These are phyloP conservation scores for Xerocomellus chrysenteron DNA, from an alignment of 768 basidiomycete genomes.

Conservation along the genomic window DNA sequence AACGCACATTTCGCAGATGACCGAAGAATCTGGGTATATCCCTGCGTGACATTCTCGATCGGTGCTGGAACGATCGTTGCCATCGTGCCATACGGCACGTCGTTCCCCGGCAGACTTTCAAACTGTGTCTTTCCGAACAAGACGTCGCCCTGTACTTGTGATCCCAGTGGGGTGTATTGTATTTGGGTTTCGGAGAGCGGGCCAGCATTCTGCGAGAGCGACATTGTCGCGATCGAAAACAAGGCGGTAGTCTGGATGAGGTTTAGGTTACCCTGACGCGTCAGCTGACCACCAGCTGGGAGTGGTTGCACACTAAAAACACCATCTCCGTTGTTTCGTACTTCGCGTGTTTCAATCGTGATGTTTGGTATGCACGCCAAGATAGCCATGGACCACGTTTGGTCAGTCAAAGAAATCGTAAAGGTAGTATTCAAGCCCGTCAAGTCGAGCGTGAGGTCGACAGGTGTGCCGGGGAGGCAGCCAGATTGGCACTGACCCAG, in stretches of 20 bases:
- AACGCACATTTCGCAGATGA: conserved; percentile 21
- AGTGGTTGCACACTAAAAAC: conserved; percentile 19
- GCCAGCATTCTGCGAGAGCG: conserved; percentile 5
- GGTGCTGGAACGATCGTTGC: conserved; percentile 7
- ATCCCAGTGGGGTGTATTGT: conserved; percentile 5
- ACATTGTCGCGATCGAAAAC: conserved; percentile 20
- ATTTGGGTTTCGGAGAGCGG: background rate
- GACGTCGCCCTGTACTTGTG: conserved; percentile 17
- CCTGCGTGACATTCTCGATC: conserved; percentile 14
- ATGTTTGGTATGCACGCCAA: conserved; percentile 23
- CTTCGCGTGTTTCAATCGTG: conserved; percentile 28
- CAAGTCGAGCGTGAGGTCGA: conserved; percentile 14
- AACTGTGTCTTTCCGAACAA: conserved; percentile 22
- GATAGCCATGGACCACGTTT: conserved; percentile 23
- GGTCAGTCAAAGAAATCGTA: conserved; percentile 10
- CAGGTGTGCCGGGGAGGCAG: background rate
- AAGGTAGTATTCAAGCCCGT: conserved; percentile 10
- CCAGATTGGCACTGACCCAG: conserved; percentile 23
- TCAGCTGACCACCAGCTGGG: conserved; percentile 6
- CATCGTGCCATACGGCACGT: background rate
- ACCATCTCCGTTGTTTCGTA: conserved; percentile 21
- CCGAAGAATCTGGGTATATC: conserved; percentile 20
- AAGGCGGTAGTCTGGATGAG: conserved; percentile 23
- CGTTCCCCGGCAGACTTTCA: conserved; percentile 1
- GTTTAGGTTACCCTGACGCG: conserved; percentile 25